Base-by-base conservation (phyloP, 495 filamentous ascomycete species). In the Lasiosphaeria miniovina region DNA sequence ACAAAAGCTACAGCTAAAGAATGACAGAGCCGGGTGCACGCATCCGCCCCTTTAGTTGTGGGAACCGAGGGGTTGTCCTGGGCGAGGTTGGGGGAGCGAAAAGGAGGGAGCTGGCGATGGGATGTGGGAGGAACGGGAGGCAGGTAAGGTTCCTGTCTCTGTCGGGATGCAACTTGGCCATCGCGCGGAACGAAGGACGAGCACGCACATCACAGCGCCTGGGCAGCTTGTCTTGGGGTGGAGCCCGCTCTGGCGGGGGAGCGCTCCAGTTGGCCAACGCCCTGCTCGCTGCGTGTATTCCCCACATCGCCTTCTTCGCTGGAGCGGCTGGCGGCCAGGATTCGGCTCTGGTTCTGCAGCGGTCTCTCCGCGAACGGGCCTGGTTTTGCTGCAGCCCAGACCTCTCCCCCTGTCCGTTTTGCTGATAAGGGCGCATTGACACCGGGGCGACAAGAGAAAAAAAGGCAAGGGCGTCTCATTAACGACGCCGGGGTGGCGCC, bases 31-130 rank as follows among this genome's bases (percentile, higher is more conserved):
- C 11, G 12, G 14, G 34, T 34, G 33, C 51, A 12, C 8, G 51
- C 32, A 17, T 12, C 36, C 17, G 6, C 51, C 14, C 32, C 51
- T 14, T 10, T 11, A 0, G 34, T 11, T 4, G 7, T 8, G 51
- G 33, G 32, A 34, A 53, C 38, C 51, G 51, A 34, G 51, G 51
- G 51, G 51, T 53, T 53, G 51, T 53, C 32, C 32, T 53, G 31
- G 51, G 17, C 32, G 51, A 53, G 51, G 51, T 53, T 53, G 51
- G 51, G 51, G 33, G 33, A 35, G 51, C n/a, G 10, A 52, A 38
- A 53, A 53, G 35, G 51, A 53, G 51, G 51, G 51, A 36, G 51
- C 14, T 36, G 51, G 51, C 9, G 12, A 14, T 11, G 43, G n/a
- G 33, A 53, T 14, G 51, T 15, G 33, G 35, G 14, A 31, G 17